Evolutionary conservation across 345 rosid genomes (phyloP).

Genomic region (Nasturtium officinale): DNA sequence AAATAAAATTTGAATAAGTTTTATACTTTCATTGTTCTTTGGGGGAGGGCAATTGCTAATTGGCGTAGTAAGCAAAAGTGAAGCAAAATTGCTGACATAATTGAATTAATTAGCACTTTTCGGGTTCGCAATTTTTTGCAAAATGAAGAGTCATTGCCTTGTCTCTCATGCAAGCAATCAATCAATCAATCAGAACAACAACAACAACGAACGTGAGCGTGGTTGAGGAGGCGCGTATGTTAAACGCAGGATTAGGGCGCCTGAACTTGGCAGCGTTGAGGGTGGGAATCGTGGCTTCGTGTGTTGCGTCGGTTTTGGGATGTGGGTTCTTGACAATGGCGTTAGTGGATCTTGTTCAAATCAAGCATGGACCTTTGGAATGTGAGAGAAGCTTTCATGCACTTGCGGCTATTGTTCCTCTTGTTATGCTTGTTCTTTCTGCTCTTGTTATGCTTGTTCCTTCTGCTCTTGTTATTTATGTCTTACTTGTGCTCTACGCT

Average conservation of each 20-base stretch:
- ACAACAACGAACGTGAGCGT: conserved; percentile 16
- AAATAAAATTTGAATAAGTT: no score
- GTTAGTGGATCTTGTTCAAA: conserved; percentile 70
- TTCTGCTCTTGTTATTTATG: conserved; percentile 56
- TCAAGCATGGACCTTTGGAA: conserved; percentile 71
- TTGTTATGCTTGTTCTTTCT: conserved; percentile 62
- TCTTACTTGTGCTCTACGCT: conserved; percentile 63
- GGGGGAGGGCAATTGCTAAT: no score
- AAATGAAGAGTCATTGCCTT: no score
- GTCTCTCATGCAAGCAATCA: conserved; percentile 69
- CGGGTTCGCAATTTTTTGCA: no score
- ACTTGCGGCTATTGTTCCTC: conserved; percentile 65
- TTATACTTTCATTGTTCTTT: neutral
- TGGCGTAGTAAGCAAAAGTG: no score
- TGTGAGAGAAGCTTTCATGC: conserved; percentile 56
- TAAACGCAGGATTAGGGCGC: conserved; percentile 42
- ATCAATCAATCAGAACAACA: conserved; percentile 1
- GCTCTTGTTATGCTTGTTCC: conserved; percentile 65
- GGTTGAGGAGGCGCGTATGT: conserved; percentile 23
- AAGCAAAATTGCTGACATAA: no score
- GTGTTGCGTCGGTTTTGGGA: conserved; percentile 70
- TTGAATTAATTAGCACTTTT: no score
- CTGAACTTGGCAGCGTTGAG: conserved; percentile 55
- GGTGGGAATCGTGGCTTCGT: conserved; percentile 60
- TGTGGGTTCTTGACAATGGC: conserved; percentile 83